Base-by-base conservation (phyloP, 257 asterid genomes). In the Cruciata laevipes region DNA sequence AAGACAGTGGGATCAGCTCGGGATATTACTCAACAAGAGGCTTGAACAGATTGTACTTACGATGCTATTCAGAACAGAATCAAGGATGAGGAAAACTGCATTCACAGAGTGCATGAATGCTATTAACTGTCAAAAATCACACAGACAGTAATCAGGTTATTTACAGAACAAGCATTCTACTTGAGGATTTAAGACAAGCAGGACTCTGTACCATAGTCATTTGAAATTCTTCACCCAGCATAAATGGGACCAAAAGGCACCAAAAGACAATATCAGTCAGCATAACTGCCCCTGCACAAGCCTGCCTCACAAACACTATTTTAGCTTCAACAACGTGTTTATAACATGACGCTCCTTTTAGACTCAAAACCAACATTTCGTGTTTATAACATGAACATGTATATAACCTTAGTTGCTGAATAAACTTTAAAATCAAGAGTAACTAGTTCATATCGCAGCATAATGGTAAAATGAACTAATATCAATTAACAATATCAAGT, bases 51-150 rank as follows among this genome's bases (percentile, higher is more conserved):
- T 4, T 16, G 21, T 38, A 60, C 89, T 76, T 75, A 87, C 98
- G 79, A 81, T 75, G 81, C 83, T 82, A 79, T 85, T 89, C 76
- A 87, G 79, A 67, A 83, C 84, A 51, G 95, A 84, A 71, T 92
- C 98, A 7, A 92, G 58, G 74, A 92, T 73, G 70, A 92, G 98
- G 59, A 92, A 82, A 47, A 89, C 70, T 20, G 95, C 97, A 81
- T 92, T 92, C n/a, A 87, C 87, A 51, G 98, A 89, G 57, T 92
- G 97, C 96, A 89, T 92, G 75, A 69, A 73, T 61, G 84, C 95
- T 24, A 92, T 83, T 76, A 92, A 75, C 97, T 89, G 90, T 76
- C 69, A 72, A 13, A 32, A 1, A 6, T 14, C 67, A 57, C 38
- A 62, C 30, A 66, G 24, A 24, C 27, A 23, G 63, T 23, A 7